phyloP scores from a whole-genome alignment of 2,329 filamentous ascomycete genomes.

The Tolypocladium tropicale region DNA sequence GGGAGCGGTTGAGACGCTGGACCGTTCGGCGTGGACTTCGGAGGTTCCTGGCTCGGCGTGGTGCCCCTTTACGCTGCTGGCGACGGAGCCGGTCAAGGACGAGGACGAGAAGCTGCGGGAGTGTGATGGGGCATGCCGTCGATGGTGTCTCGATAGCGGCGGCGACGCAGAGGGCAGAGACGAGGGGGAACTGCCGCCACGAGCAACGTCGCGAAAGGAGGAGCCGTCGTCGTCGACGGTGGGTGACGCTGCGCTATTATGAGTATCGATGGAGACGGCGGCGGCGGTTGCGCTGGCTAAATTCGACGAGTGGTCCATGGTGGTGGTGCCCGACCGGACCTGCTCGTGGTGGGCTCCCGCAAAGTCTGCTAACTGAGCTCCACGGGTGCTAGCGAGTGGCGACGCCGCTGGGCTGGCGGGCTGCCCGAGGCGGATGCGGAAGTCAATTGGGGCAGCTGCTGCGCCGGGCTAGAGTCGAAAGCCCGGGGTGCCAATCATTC shows the following conservation, averaged over 20 bases:
- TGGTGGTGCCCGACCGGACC: background rate
- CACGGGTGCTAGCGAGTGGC: background rate
- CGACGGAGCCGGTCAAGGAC: constrained; percentile 20
- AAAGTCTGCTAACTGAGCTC: background rate
- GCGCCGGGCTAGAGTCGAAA: background rate
- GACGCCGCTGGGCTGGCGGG: background rate
- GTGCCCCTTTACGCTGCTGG: constrained; percentile 44
- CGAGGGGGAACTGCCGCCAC: background rate
- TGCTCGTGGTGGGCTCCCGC: background rate
- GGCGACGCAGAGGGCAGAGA: background rate
- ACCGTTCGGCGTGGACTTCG: constrained; percentile 44
- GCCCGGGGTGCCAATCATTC: background rate
- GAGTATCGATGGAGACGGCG: background rate
- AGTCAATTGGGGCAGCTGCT: background rate
- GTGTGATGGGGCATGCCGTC: constrained; percentile 14
- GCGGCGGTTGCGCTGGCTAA: background rate
- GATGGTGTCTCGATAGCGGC: background rate
- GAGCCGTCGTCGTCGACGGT: background rate
- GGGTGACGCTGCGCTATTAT: background rate
- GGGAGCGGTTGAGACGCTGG: constrained; percentile 53
- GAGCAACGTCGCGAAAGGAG: background rate
- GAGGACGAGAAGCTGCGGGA: constrained; percentile 35
- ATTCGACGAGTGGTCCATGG: background rate
- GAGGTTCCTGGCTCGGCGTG: constrained; percentile 50
- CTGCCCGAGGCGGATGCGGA: background rate